A percentile compares a stretch with the other conserved stretches of the same genome.
phyloP scores from a whole-genome alignment of 768 basidiomycete genomes.

The Pleurotus citrinopileatus region DNA sequence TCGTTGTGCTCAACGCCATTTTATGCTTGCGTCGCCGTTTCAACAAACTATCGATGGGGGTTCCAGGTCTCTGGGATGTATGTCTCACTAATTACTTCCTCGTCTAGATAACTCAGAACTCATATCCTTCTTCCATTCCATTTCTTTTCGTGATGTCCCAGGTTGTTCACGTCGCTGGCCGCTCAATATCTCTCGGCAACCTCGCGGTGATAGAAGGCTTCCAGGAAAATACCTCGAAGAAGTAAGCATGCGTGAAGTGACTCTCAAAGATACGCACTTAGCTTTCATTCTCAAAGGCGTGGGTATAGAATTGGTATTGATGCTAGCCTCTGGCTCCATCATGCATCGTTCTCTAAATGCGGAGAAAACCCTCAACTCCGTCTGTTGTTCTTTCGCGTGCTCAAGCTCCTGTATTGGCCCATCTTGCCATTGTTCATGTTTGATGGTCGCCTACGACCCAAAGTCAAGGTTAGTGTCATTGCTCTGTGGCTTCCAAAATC shows the following conservation, averaged over 20 bases:
- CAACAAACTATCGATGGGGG: slow-evolving; percentile 3
- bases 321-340: slow-evolving; percentile 9
- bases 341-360: slow-evolving; percentile 6
- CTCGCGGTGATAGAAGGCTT: slow-evolving; percentile 3
- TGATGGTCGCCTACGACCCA: slow-evolving; percentile 66
- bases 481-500: too few species aligned
- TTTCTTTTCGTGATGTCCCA: neutral
- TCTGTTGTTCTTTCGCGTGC: slow-evolving; percentile 3
- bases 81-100: too few species aligned
- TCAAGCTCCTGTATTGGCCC: slow-evolving; percentile 18
- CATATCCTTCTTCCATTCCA: neutral
- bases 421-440: slow-evolving; percentile 73
- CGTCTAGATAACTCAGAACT: too few species aligned
- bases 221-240: neutral
- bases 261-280: neutral
- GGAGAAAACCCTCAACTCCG: slow-evolving; percentile 12
- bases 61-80: slow-evolving; percentile 13
- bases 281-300: neutral
- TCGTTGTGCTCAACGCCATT: too few species aligned
- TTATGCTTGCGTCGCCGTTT: too few species aligned
- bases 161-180: neutral
- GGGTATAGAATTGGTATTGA: slow-evolving; percentile 4
- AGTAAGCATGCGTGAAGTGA: too few species aligned
- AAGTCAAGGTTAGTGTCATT: slow-evolving; percentile 55
- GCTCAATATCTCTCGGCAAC: neutral